Conservation (phyloP, 768 basidiomycete species). For the Hygrophoropsis aurantiaca region DNA sequence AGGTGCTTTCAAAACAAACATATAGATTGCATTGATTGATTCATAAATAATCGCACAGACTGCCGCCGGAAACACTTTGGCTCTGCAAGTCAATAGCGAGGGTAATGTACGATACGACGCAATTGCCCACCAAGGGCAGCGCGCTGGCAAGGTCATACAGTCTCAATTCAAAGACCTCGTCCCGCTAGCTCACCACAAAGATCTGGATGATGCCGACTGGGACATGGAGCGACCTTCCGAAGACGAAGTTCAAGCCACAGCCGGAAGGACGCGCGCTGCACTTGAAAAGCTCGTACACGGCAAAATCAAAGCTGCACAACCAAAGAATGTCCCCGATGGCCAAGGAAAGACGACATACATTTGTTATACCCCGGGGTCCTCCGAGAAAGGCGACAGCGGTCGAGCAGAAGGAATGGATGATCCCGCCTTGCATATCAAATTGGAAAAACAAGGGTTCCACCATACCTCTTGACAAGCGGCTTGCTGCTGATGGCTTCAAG, state of each 20-base stretch:
- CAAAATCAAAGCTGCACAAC: slow-evolving; percentile 98
- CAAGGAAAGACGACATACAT: slow-evolving; percentile 88
- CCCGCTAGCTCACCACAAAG: slow-evolving; percentile 85
- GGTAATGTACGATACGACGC: slow-evolving; percentile 97
- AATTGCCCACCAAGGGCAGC: slow-evolving; percentile 94
- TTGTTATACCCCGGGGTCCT: slow-evolving; percentile 96
- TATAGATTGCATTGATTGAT: not conserved
- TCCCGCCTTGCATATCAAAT: slow-evolving; percentile 98
- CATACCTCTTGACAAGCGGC: slow-evolving; percentile 94
- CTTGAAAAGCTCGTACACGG: slow-evolving; percentile 92
- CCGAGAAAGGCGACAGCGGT: slow-evolving; percentile 94
- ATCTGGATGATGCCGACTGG: slow-evolving; percentile 72
- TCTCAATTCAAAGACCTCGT: slow-evolving; percentile 98
- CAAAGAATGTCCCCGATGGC: slow-evolving; percentile 87
- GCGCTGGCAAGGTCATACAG: slow-evolving; percentile 81
- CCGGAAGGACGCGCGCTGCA: slow-evolving; percentile 87
- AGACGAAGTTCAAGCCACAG: slow-evolving; percentile 86
- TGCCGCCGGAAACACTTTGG: slow-evolving; percentile 90
- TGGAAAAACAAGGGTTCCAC: slow-evolving; percentile 99
- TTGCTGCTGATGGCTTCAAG: slow-evolving; percentile 98
- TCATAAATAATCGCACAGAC: slow-evolving; percentile 46
- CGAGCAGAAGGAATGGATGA: slow-evolving; percentile 99
- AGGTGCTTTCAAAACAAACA: slow-evolving; percentile 45
- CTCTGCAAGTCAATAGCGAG: slow-evolving; percentile 94
- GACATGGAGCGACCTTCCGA: slow-evolving; percentile 92